phyloP scores from a whole-genome alignment of 306 rosid species.

The Gleditsia sinensis region DNA sequence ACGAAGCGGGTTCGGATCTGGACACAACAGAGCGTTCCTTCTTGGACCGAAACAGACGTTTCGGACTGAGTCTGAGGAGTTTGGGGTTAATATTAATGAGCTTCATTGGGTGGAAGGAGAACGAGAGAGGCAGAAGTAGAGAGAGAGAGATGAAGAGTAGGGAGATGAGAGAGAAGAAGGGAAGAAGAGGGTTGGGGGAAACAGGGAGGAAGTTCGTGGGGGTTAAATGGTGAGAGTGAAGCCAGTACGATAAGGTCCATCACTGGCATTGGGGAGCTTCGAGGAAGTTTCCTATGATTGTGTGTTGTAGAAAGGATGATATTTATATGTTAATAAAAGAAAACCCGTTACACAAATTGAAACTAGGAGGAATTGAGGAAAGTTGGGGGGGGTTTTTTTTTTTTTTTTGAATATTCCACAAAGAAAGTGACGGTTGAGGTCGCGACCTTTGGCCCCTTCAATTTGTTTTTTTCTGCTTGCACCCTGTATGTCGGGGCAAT shows the following conservation, averaged over 20 bases:
- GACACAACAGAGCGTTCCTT: slow-evolving; percentile 47
- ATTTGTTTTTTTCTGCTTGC: neutral
- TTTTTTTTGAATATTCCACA: neutral
- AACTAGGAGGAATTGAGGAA: too few relatives aligned
- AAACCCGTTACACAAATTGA: too few relatives aligned
- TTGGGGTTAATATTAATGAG: slow-evolving; percentile 55
- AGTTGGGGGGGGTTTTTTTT: too few relatives aligned
- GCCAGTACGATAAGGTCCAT: slow-evolving; percentile 19
- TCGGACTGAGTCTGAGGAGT: slow-evolving; percentile 57
- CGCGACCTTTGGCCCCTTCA: neutral
- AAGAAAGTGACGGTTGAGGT: neutral
- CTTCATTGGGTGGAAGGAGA: slow-evolving; percentile 48
- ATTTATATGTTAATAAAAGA: neutral
- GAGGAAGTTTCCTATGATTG: slow-evolving; percentile 63
- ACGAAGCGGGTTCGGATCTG: slow-evolving; percentile 63
- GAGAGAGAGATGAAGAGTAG: neutral
- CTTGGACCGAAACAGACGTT: slow-evolving; percentile 55
- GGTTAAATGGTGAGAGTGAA: slow-evolving; percentile 58
- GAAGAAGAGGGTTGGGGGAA: neutral
- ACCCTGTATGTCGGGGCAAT: neutral
- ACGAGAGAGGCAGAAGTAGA: neutral
- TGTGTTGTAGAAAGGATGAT: neutral
- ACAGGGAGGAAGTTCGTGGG: slow-evolving; percentile 40
- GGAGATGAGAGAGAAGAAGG: neutral
- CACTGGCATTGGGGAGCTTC: slow-evolving; percentile 54